phyloP scores from a whole-genome alignment of 1,284 basidiomycete genomes.

The Trichosporon ovoides region DNA sequence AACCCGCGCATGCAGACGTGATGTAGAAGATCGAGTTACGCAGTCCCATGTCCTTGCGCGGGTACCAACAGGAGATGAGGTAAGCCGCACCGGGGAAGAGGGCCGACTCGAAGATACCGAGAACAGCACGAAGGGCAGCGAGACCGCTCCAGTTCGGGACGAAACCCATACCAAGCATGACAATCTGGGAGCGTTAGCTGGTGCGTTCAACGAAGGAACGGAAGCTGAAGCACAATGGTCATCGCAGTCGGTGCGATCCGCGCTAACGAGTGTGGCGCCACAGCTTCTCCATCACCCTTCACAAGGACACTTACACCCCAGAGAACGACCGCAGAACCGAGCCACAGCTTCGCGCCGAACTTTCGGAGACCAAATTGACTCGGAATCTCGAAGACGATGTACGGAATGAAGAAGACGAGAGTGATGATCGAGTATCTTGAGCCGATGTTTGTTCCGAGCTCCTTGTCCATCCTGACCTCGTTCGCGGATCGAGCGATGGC shows the following conservation, averaged over 20 bases:
- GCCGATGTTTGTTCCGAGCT: constrained; percentile 29
- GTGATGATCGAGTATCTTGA: constrained; percentile 45
- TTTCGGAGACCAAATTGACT: constrained; percentile 24
- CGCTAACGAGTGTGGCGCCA: constrained; percentile 28
- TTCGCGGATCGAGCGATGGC: constrained; percentile 14
- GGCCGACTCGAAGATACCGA: constrained; percentile 44
- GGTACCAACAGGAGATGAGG: constrained; percentile 51
- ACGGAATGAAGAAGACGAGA: constrained; percentile 43
- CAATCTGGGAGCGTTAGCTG: constrained; percentile 30
- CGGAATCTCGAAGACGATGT: constrained; percentile 13
- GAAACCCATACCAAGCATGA: constrained; percentile 47
- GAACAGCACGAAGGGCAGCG: constrained; percentile 45
- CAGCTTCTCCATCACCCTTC: no score
- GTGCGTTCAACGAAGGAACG: no score
- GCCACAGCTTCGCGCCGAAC: constrained; percentile 16
- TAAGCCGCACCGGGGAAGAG: constrained; percentile 47
- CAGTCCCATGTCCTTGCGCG: constrained; percentile 48
- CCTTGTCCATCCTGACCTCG: constrained; percentile 24
- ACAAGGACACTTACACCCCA: constrained; percentile 22
- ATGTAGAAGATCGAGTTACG: constrained; percentile 49
- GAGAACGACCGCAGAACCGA: constrained; percentile 30
- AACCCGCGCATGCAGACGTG: constrained; percentile 20
- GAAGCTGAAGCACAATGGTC: no score
- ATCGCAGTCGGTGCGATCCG: no score
- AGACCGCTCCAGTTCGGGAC: constrained; percentile 41